Evolutionary conservation across 2,329 filamentous ascomycete species (phyloP), one percentile per base, ranked within the genome.

Genomic region (Pestalotiopsis sp.): DNA sequence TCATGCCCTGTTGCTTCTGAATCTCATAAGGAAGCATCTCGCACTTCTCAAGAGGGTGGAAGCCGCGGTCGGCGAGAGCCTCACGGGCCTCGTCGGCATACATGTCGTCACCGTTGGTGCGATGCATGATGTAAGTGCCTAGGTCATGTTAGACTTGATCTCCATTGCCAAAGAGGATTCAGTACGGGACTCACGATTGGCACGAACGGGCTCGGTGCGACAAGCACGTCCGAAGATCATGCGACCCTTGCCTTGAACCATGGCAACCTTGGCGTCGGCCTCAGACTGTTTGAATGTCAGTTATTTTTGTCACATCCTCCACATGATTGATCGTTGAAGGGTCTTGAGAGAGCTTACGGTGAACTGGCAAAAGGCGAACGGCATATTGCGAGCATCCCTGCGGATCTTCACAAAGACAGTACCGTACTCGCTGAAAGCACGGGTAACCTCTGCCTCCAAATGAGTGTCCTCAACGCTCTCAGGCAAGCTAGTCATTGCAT

Each of bases 281-380:
- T 83, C 79, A 13, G 81, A 83, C 87, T 89, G 70, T 31, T 38
- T 12, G 17, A 2, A 11, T 20, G 63, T 83, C 66, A 82, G 75
- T 63, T 12, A 64, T 20, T 4, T 5, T 1, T 39, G 9, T 27
- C 66, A 4, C 4, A 17, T n/a, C 7, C 12, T 23, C 3, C n/a
- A 20, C 5, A 25, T 23, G 23, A 27, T 61, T 3, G 27, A 61
- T 52, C 23, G 3, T n/a, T 20, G 27, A 38, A 1, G 6, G 3
- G 7, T 36, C 4, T 25, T 39, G 25, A 6, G 31, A 36, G 9
- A 27, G 41, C 86, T 81, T 75, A 90, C 89, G 2, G 86, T 90
- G 73, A 83, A 92, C 73, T 91, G 90, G 25, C 84, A 85, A 72
- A 91, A 91, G 0, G 89, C 89, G 74, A 89, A 90, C 0, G 90